These are phyloP conservation scores for Davidsoniella eucalypti DNA, from an alignment of 2,329 filamentous ascomycete genomes.

Conservation along the genomic window DNA sequence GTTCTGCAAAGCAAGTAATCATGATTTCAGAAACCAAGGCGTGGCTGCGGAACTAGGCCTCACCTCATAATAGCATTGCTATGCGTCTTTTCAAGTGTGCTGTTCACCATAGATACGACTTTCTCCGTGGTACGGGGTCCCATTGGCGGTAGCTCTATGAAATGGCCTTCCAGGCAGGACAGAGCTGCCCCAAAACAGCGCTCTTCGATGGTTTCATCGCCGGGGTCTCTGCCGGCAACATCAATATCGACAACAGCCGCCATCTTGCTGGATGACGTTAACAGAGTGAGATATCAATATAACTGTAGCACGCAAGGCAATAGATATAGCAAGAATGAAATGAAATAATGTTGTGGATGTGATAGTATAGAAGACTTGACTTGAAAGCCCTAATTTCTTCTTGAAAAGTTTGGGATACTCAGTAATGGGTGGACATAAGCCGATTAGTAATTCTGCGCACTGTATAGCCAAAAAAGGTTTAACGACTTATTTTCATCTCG, in stretches of 20 bases:
- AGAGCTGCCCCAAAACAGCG: slow-evolving; percentile 43
- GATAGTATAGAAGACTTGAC: too few species aligned
- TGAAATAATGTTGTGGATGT: too few species aligned
- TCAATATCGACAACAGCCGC: background rate
- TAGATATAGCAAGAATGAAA: too few species aligned
- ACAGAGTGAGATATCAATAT: too few species aligned
- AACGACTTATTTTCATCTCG: too few species aligned
- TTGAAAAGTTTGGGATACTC: too few species aligned
- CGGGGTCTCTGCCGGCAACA: background rate
- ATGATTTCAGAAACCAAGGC: too few species aligned
- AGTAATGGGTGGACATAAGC: too few species aligned
- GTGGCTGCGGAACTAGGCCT: slow-evolving; percentile 12
- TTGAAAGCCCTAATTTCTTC: too few species aligned
- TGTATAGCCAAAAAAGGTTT: too few species aligned
- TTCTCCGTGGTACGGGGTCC: slow-evolving; percentile 37
- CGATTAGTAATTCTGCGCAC: too few species aligned
- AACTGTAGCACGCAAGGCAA: too few species aligned
- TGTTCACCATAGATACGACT: slow-evolving; percentile 40
- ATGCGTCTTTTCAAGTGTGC: slow-evolving; percentile 47
- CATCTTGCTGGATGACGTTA: background rate
- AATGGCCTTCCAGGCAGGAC: slow-evolving; percentile 45
- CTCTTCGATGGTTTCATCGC: slow-evolving; percentile 43
- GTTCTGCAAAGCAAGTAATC: background rate
- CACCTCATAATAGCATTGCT: slow-evolving; percentile 43
- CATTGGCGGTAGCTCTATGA: slow-evolving; percentile 38